Conservation (phyloP, 2,329 filamentous ascomycete genomes). For the Pseudocercospora vitis region DNA sequence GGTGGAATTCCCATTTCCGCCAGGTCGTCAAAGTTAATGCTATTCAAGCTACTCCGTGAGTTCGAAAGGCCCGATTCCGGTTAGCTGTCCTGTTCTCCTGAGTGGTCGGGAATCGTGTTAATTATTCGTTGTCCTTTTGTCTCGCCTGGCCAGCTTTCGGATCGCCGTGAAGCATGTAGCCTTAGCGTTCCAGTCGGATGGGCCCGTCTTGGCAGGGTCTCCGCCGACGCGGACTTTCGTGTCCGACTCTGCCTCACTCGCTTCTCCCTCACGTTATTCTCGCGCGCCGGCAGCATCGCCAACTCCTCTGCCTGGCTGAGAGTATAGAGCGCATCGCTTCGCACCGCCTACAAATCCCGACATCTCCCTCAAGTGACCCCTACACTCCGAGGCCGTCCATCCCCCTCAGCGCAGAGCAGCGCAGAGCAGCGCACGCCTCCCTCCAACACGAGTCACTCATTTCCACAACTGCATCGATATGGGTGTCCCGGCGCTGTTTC, state of each 20-base stretch:
- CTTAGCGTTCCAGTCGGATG: not conserved
- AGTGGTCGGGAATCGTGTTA: not conserved
- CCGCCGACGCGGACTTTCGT: not conserved
- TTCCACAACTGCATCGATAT: constrained; percentile 51
- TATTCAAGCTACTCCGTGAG: not conserved
- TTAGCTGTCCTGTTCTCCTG: not conserved
- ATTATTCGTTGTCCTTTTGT: not conserved
- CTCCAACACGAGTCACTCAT: not conserved
- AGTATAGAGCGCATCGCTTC: too few relatives aligned
- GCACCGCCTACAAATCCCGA: not conserved
- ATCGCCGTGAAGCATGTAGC: not conserved
- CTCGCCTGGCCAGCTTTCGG: not conserved
- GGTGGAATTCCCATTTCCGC: not conserved
- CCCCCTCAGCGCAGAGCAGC: too few relatives aligned
- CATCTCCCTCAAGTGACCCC: too few relatives aligned
- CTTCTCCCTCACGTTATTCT: not conserved
- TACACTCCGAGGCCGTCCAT: too few relatives aligned
- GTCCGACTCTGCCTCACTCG: not conserved
- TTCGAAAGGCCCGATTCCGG: not conserved
- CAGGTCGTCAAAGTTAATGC: not conserved
- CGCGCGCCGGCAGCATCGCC: constrained; percentile 20
- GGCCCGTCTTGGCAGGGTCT: constrained; percentile 1
- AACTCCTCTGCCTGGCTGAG: constrained; percentile 16
- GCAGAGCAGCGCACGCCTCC: constrained; percentile 18
- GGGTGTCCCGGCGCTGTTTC: constrained; percentile 93